Evolutionary conservation across 495 filamentous ascomycete species (phyloP).

Genomic region (Penicillium odoratum): DNA sequence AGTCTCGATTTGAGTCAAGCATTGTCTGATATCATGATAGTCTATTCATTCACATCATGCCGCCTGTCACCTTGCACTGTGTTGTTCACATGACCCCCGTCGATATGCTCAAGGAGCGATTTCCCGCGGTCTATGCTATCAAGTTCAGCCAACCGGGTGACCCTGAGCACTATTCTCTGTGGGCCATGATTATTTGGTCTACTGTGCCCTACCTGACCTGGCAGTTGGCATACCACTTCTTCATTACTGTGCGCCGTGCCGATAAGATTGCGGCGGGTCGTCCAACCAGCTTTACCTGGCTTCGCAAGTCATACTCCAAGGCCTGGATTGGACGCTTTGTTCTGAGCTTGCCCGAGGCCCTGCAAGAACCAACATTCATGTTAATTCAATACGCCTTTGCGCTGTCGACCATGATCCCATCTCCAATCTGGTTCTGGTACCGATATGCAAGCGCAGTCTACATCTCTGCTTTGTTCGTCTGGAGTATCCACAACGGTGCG

Average conservation of each 20-base stretch:
- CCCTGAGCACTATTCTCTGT: slow-evolving; percentile 73
- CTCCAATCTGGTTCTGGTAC: slow-evolving; percentile 92
- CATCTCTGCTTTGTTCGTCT: slow-evolving; percentile 75
- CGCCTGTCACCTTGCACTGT: slow-evolving; percentile 87
- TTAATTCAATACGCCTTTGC: slow-evolving; percentile 91
- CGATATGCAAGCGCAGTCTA: slow-evolving; percentile 76
- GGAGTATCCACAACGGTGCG: slow-evolving; percentile 93
- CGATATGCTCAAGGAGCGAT: slow-evolving; percentile 64
- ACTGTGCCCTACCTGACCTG: slow-evolving; percentile 89
- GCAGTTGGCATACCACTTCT: slow-evolving; percentile 88
- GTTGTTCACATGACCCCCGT: slow-evolving; percentile 78
- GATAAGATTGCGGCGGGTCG: slow-evolving; percentile 95
- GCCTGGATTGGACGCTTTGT: slow-evolving; percentile 86
- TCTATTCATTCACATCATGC: slow-evolving; percentile 99
- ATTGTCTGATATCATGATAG: slow-evolving; percentile 35
- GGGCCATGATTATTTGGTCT: slow-evolving; percentile 89
- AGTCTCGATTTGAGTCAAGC: not conserved
- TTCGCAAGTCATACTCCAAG: slow-evolving; percentile 84
- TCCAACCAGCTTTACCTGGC: slow-evolving; percentile 96
- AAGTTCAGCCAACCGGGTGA: slow-evolving; percentile 68
- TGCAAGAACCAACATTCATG: slow-evolving; percentile 95
- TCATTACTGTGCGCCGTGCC: slow-evolving; percentile 88
- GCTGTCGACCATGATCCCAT: slow-evolving; percentile 88
- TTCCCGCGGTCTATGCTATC: slow-evolving; percentile 84
- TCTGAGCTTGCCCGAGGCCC: slow-evolving; percentile 65